Percentiles rank a stretch among this genome's conserved stretches.
Conservation (phyloP, 805 yeast genomes). For the Kregervanrija delftensis region DNA sequence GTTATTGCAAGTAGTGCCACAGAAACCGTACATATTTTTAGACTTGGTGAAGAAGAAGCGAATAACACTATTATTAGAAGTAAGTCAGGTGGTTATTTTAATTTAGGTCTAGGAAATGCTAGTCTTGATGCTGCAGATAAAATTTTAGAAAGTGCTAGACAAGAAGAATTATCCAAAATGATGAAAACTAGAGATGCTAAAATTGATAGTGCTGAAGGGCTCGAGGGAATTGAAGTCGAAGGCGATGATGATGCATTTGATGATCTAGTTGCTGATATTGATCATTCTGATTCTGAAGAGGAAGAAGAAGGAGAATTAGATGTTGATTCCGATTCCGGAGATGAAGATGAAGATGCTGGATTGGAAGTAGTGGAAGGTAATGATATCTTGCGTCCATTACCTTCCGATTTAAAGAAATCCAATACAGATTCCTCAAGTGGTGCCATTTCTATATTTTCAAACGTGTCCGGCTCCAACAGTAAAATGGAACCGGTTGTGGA, state of each 20-base stretch:
- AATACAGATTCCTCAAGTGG: neutral
- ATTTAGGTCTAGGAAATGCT: conserved; percentile 2
- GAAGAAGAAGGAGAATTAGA: neutral
- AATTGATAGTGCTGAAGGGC: neutral
- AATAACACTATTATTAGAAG: conserved; percentile 21
- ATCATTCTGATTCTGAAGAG: conserved; percentile 1
- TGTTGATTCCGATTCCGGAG: conserved; percentile 28
- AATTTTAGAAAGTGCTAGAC: conserved; percentile 8
- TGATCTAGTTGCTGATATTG: neutral
- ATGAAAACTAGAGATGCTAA: conserved; percentile 11
- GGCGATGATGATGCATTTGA: neutral
- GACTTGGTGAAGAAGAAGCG: conserved; percentile 48
- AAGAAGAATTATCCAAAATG: conserved; percentile 9
- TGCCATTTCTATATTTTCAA: conserved; percentile 18
- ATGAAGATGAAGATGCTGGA: conserved; percentile 12
- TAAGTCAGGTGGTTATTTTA: conserved; percentile 8
- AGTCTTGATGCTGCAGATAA: conserved; percentile 6
- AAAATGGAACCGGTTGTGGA: conserved; percentile 62
- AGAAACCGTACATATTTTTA: conserved; percentile 88
- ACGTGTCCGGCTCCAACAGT: conserved; percentile 20
- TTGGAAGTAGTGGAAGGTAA: conserved; percentile 9
- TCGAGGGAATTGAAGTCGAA: neutral
- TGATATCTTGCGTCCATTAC: conserved; percentile 8
- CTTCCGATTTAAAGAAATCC: neutral
- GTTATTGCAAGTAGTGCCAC: conserved; percentile 84